Evolutionary conservation across 805 yeast genomes (phyloP), one percentile per base, ranked within the genome.

Genomic region (Suhomyces emberorum): DNA sequence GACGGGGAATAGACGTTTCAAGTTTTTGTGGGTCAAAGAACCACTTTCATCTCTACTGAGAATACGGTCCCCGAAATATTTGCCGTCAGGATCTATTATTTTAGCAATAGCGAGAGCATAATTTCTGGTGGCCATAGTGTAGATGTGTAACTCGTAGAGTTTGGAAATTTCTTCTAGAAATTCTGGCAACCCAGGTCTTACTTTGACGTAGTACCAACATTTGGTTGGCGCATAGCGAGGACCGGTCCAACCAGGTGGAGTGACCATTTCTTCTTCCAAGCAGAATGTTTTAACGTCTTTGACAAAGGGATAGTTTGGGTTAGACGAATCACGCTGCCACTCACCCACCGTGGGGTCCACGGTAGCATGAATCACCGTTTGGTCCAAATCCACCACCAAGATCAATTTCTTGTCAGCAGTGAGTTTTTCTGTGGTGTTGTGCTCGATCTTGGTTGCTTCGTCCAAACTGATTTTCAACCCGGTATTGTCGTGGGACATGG

Each of bases 281-380:
- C 81, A 70, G 53, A 93, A 93, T 1, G 81, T 63, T 42, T 70
- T 69, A 3, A 93, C 97, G 54, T 89, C 95, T 57, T 81, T 80
- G 20, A 93, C 78, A 2, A 91, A 82, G 3, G 79, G 81, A 54
- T 85, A 84, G 53, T 93, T 88, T 5, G 97, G 95, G 49, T 87
- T 86, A 4, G 70, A 59, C 3, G 88, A 82, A 52, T 93, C 97
- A 34, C 73, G 72, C 72, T 85, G 88, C 98, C 98, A 93, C 53
- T 87, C 95, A 1, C 93, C 93, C 20, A 93, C 95, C 0, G 96
- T 88, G 0, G 97, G 97, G 57, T 93, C 98, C 12, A 91, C 97
- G 4, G 97, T 91, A 28, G 97, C 96, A 54, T 93, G 98, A 21
- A 93, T 91, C 4, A 93, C 95, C 0, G 98, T 93, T 59, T 93